Conservation (phyloP, 306 rosid genomes). For the Morella rubra region DNA sequence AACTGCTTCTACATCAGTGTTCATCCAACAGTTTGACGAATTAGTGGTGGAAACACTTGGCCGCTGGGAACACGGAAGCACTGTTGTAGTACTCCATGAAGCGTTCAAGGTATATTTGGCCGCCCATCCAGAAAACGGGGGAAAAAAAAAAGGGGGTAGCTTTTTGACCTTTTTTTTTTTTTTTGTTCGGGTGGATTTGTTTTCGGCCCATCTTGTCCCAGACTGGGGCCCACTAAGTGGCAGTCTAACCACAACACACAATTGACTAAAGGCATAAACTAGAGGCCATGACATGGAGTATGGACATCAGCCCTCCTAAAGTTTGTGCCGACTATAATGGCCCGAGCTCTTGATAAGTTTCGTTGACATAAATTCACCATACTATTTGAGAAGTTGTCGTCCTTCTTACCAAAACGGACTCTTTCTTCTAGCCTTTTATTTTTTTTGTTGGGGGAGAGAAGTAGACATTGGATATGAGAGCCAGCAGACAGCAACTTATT, state of each 20-base stretch:
- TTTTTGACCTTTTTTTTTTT: no score
- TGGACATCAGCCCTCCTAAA: neutral
- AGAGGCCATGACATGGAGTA: neutral
- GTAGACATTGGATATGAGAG: neutral
- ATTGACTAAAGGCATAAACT: neutral
- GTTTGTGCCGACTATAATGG: neutral
- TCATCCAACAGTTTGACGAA: conserved; percentile 53
- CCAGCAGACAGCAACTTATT: neutral
- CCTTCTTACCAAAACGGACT: neutral
- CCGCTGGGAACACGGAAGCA: conserved; percentile 50
- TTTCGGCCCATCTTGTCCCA: neutral
- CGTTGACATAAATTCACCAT: neutral
- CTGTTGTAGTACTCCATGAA: conserved; percentile 55
- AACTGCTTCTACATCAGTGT: conserved; percentile 33
- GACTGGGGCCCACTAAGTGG: neutral
- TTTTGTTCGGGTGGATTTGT: no score
- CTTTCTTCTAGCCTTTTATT: no score
- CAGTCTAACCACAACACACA: neutral
- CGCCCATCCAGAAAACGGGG: neutral
- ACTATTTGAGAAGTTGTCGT: no score
- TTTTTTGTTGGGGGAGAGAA: no score
- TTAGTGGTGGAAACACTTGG: conserved; percentile 40
- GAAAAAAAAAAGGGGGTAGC: neutral
- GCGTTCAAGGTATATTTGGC: conserved; percentile 54
- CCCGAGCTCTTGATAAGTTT: neutral